phyloP scores from a whole-genome alignment of 345 rosid species.

The Brassica incana region DNA sequence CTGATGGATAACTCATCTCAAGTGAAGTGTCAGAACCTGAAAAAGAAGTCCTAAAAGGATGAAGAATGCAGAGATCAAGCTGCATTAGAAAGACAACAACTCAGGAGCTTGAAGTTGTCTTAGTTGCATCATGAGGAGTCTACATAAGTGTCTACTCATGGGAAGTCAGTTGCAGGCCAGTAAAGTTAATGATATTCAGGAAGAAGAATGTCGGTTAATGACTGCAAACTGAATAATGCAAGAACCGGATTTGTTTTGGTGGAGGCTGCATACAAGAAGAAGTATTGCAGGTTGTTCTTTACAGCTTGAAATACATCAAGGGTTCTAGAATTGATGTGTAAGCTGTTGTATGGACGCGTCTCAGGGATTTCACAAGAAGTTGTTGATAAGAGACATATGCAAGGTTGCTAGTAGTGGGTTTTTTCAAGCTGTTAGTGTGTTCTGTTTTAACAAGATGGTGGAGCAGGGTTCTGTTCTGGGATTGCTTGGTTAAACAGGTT shows the following conservation, averaged over 20 bases:
- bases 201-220: neutral
- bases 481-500: neutral
- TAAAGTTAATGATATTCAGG: neutral
- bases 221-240: neutral
- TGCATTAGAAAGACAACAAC: neutral
- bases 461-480: neutral
- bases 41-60: neutral
- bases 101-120: neutral
- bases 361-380: neutral
- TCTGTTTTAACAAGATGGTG: neutral
- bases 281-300: neutral
- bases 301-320: neutral
- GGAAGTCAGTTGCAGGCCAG: neutral
- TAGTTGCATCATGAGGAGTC: neutral
- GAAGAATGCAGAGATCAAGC: neutral
- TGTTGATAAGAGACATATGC: neutral
- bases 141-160: neutral
- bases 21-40: neutral
- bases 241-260: neutral
- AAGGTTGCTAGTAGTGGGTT: neutral
- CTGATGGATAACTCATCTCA: neutral
- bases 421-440: neutral
- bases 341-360: neutral
- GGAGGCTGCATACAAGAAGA: neutral
- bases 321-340: neutral